Evolutionary conservation across 129 eudicot species (phyloP), one percentile per base, ranked within the genome.

Genomic region (Escallonia herrerae): DNA sequence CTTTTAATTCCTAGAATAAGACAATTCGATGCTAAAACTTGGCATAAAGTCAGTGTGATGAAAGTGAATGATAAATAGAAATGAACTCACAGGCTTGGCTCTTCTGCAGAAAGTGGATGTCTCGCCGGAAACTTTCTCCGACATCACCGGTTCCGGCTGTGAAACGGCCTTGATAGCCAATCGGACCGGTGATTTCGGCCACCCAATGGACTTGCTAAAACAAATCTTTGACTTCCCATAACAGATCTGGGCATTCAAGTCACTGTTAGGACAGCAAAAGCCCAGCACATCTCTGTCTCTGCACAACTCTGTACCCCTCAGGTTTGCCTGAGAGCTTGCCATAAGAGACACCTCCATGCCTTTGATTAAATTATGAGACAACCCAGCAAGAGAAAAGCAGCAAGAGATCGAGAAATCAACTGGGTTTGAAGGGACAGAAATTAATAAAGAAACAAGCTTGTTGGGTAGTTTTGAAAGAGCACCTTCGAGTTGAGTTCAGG

Each of bases 341-440:
- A 74, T 68, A 38, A 74, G 70, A 38, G 90, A 77, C 43, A 75
- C 3, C 69, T 84, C 90, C 90, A 84, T 80, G 3, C 15, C 5
- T 22, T 40, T 7, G 33, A 56, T 56, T 15, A 15, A 11, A 41
- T 48, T 51, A 51, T 51, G n/a, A 4, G 49, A 45, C 49, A 8
- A 45, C 49, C 49, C 49, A 45, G 9, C 9, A 45, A 5, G 9
- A 8, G 9, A 45, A 51, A 10, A 13, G 10, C 12, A 9, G 5
- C n/a, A 3, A 12, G 11, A 6, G 14, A 13, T 10, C 15, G 15
- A 51, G 33, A 0, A 51, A 9, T 7, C n/a, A 51, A 12, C 12
- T 51, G 11, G 11, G 11, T 12, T 51, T 51, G 10, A 3, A 15
- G 15, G 14, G 56, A 2, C 5, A 12, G 56, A 51, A 8, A 51